These are phyloP conservation scores for Neopestalotiopsis rosae DNA, from an alignment of 2,329 filamentous ascomycete species.

Conservation along the genomic window DNA sequence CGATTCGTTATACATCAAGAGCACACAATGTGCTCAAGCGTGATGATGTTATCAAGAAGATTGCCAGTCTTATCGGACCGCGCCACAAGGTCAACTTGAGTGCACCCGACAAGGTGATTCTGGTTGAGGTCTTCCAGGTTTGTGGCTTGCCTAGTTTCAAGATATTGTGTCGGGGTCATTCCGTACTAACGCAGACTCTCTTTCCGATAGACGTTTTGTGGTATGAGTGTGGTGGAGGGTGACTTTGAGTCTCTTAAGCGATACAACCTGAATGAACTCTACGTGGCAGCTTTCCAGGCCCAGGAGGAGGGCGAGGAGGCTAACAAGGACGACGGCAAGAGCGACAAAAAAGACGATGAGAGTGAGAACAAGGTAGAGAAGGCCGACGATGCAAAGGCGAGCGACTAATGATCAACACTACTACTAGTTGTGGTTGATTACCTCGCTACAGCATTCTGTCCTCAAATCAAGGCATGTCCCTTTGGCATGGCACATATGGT, in stretches of 20 bases:
- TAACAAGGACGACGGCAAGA: constrained; percentile 2
- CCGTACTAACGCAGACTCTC: constrained; percentile 21
- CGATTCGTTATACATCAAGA: constrained; percentile 80
- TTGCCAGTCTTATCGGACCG: constrained; percentile 69
- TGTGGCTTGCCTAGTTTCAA: constrained; percentile 20
- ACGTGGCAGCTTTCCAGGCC: constrained; percentile 43
- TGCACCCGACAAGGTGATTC: constrained; percentile 77
- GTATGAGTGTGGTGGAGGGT: constrained; percentile 78
- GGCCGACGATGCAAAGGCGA: neutral
- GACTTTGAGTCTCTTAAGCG: constrained; percentile 77
- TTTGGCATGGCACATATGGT: too few species aligned
- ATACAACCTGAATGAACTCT: constrained; percentile 80
- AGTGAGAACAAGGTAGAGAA: neutral
- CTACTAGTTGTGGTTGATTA: neutral
- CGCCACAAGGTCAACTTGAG: constrained; percentile 79
- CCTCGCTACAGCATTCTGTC: neutral
- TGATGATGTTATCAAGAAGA: constrained; percentile 71
- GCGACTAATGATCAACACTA: neutral
- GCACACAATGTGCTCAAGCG: constrained; percentile 74
- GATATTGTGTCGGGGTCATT: neutral
- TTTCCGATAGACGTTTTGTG: constrained; percentile 68
- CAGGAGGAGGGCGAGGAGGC: constrained; percentile 20
- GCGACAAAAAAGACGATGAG: neutral
- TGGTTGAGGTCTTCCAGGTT: constrained; percentile 84
- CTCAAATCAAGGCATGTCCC: neutral